Percentiles rank a stretch among this genome's conserved stretches.
Evolutionary conservation across 2,329 filamentous ascomycete species (phyloP).

Genomic region (Xylariaceae sp.): DNA sequence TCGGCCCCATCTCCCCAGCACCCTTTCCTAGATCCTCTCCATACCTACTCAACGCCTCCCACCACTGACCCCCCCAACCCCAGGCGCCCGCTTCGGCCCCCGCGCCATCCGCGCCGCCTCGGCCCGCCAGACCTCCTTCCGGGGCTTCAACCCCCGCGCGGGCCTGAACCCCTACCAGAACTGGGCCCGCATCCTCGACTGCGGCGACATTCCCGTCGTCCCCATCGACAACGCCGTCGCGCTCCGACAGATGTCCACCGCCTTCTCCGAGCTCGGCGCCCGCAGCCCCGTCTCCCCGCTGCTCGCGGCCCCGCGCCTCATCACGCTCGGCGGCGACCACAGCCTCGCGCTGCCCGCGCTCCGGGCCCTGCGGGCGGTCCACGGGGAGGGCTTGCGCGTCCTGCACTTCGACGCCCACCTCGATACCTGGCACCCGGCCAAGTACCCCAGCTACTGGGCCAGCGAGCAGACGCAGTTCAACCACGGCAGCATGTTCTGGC

Average conservation of each 20-base stretch:
- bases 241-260: conserved; percentile 77
- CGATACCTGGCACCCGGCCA: conserved; percentile 79
- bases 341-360: conserved; percentile 66
- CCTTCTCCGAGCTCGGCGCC: conserved; percentile 63
- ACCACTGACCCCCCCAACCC: too few relatives aligned
- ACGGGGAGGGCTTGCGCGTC: conserved; percentile 62
- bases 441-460: conserved; percentile 74
- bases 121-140: conserved; percentile 71
- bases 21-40: too few relatives aligned
- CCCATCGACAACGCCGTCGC: conserved; percentile 84
- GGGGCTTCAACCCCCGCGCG: conserved; percentile 79
- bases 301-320: conserved; percentile 45
- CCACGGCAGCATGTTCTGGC: conserved; percentile 90
- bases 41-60: too few relatives aligned
- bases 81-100: conserved; percentile 78
- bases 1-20: too few relatives aligned
- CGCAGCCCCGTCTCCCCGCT: conserved; percentile 30
- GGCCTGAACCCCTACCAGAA: conserved; percentile 77
- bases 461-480: conserved; percentile 71
- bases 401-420: conserved; percentile 76
- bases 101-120: conserved; percentile 83
- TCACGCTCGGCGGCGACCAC: conserved; percentile 72
- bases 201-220: conserved; percentile 83
- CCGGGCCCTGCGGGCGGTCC: conserved; percentile 57
- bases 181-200: conserved; percentile 50